A percentile compares a stretch with the other conserved stretches of the same genome.
phyloP scores from a whole-genome alignment of 257 asterid species.

The Orobanche coerulescens region DNA sequence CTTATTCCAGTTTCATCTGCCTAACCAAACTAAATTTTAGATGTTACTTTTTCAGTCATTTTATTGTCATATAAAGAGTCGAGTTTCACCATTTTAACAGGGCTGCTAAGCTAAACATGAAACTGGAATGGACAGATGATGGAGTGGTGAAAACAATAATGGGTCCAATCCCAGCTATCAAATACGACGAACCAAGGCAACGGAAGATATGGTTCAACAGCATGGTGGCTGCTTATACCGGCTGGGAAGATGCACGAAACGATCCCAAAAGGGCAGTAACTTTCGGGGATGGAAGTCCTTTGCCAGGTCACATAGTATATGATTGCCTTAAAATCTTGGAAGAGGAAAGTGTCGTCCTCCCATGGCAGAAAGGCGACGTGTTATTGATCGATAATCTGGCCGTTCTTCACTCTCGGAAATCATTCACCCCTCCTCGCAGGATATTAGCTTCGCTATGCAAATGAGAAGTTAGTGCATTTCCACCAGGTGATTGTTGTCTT shows the following conservation, averaged over 20 bases:
- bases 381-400: constrained; percentile 72
- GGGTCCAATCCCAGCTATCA: constrained; percentile 88
- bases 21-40: background rate
- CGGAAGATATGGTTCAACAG: constrained; percentile 82
- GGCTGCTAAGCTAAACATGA: constrained; percentile 75
- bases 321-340: constrained; percentile 65
- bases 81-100: constrained; percentile 25
- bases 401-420: constrained; percentile 72
- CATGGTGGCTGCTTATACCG: constrained; percentile 86
- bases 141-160: constrained; percentile 51
- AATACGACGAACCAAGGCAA: constrained; percentile 43
- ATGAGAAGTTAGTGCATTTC: constrained; percentile 21
- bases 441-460: constrained; percentile 80
- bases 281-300: constrained; percentile 61
- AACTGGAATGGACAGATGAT: constrained; percentile 68
- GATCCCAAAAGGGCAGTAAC: constrained; percentile 77
- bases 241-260: constrained; percentile 73
- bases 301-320: constrained; percentile 47
- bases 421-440: constrained; percentile 72
- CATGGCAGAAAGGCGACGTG: constrained; percentile 78
- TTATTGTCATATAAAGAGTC: background rate
- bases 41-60: background rate
- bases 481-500: background rate
- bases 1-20: background rate
- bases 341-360: constrained; percentile 66